Conservation (phyloP, 257 asterid genomes). For the Lycium ferocissimum region DNA sequence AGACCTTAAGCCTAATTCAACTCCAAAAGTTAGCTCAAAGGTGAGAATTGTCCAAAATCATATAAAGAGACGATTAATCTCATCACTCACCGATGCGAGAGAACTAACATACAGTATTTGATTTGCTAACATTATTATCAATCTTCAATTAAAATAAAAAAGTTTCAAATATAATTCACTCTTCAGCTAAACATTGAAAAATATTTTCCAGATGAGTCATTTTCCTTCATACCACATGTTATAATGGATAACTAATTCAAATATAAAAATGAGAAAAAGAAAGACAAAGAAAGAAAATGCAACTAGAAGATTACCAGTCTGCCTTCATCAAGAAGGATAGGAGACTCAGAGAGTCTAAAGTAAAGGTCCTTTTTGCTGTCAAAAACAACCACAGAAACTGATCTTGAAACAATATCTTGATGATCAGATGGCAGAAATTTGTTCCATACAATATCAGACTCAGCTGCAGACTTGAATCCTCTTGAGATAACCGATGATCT, state of each 20-base stretch:
- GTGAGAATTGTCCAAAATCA: no score
- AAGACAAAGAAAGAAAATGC: not conserved
- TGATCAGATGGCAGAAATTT: conserved; percentile 50
- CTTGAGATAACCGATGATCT: conserved; percentile 48
- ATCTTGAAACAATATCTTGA: conserved; percentile 37
- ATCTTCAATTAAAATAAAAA: not conserved
- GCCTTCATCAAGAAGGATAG: conserved; percentile 46
- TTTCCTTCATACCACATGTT: no score
- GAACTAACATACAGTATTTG: not conserved
- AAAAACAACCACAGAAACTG: conserved; percentile 36
- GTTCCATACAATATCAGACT: conserved; percentile 36
- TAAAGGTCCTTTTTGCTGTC: conserved; percentile 48
- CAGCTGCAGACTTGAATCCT: conserved; percentile 49
- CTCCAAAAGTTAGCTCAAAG: no score
- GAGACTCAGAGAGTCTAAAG: conserved; percentile 42
- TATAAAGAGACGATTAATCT: no score
- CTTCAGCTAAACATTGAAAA: no score
- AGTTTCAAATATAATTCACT: no score
- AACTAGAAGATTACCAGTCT: conserved; percentile 38
- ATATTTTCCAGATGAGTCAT: no score
- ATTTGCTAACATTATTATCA: not conserved
- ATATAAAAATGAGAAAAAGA: not conserved
- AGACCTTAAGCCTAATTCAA: no score
- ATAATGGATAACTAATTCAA: no score
- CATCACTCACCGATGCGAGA: no score